These are phyloP conservation scores for Apocynum venetum DNA, from an alignment of 257 asterid genomes.

Conservation along the genomic window DNA sequence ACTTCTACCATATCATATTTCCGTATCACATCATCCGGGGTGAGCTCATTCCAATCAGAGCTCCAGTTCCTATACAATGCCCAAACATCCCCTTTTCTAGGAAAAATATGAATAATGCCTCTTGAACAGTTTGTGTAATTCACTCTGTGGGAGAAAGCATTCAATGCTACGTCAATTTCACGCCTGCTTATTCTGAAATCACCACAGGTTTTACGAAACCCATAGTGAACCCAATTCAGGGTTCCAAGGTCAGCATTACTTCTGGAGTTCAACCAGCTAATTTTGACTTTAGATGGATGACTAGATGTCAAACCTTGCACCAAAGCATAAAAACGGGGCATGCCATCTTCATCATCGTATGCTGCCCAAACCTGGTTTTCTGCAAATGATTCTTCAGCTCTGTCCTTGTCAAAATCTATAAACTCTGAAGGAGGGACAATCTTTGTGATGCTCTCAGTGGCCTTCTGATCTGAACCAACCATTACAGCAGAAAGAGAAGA, in stretches of 20 bases:
- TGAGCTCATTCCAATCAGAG: conserved; percentile 53
- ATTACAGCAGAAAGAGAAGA: conserved; percentile 23
- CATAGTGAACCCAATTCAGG: conserved; percentile 39
- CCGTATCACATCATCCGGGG: conserved; percentile 42
- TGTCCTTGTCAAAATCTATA: conserved; percentile 52
- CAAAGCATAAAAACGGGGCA: conserved; percentile 66
- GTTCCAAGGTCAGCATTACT: conserved; percentile 38
- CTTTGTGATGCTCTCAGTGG: conserved; percentile 34
- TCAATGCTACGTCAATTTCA: conserved; percentile 25
- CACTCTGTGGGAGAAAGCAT: conserved; percentile 62
- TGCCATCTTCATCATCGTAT: conserved; percentile 70
- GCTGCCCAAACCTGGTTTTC: conserved; percentile 70
- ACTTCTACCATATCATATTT: conserved; percentile 63
- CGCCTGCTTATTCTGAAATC: conserved; percentile 50
- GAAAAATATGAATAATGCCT: conserved; percentile 52
- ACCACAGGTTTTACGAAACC: conserved; percentile 58
- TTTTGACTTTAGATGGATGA: conserved; percentile 43
- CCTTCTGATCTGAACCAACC: conserved; percentile 18
- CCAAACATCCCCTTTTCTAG: conserved; percentile 71
- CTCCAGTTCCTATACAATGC: conserved; percentile 74
- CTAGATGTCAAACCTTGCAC: conserved; percentile 41
- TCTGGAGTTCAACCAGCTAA: conserved; percentile 60
- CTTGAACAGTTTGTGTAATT: conserved; percentile 47
- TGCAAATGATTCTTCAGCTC: conserved; percentile 43
- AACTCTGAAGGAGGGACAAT: conserved; percentile 65